These are phyloP conservation scores for Phytopythium delawarense DNA, from an alignment of 352 stramenopile species.

Conservation along the genomic window DNA sequence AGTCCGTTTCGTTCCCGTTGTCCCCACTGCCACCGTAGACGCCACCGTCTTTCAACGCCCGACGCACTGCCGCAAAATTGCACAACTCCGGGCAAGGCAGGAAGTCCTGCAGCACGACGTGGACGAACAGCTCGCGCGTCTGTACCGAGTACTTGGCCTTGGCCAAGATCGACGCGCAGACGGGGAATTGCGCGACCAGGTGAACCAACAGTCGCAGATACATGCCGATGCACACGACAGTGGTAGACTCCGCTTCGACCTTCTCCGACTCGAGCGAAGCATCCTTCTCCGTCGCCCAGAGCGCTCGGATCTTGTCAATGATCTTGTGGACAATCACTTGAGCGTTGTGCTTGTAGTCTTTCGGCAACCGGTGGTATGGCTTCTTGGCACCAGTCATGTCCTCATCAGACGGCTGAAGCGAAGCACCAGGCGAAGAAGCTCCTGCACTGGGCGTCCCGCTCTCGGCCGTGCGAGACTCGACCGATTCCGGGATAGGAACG, in stretches of 20 bases:
- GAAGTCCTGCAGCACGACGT: slow-evolving; percentile 58
- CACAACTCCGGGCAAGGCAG: slow-evolving; percentile 72
- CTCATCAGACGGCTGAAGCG: slow-evolving; percentile 12
- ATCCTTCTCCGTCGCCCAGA: slow-evolving; percentile 54
- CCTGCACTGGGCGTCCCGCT: slow-evolving; percentile 1
- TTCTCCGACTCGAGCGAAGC: slow-evolving; percentile 2
- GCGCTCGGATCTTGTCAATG: slow-evolving; percentile 42
- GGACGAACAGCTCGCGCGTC: slow-evolving; percentile 39
- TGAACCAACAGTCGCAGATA: slow-evolving; percentile 75
- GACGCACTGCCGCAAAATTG: slow-evolving; percentile 48
- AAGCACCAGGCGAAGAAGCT: neutral
- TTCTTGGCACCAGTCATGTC: slow-evolving; percentile 26
- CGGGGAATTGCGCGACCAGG: slow-evolving; percentile 64
- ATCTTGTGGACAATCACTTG: slow-evolving; percentile 61
- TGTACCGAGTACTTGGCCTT: slow-evolving; percentile 39
- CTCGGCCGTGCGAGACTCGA: slow-evolving; percentile 7
- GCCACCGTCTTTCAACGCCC: slow-evolving; percentile 47
- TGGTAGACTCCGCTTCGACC: neutral
- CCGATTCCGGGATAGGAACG: slow-evolving; percentile 33
- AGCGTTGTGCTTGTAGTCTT: slow-evolving; percentile 63
- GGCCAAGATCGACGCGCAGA: slow-evolving; percentile 60
- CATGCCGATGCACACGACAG: slow-evolving; percentile 47
- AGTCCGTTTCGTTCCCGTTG: slow-evolving; percentile 21
- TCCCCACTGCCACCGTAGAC: slow-evolving; percentile 37
- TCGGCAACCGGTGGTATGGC: slow-evolving; percentile 44